phyloP scores from a whole-genome alignment of 257 asterid genomes.

The Coffea canephora region DNA sequence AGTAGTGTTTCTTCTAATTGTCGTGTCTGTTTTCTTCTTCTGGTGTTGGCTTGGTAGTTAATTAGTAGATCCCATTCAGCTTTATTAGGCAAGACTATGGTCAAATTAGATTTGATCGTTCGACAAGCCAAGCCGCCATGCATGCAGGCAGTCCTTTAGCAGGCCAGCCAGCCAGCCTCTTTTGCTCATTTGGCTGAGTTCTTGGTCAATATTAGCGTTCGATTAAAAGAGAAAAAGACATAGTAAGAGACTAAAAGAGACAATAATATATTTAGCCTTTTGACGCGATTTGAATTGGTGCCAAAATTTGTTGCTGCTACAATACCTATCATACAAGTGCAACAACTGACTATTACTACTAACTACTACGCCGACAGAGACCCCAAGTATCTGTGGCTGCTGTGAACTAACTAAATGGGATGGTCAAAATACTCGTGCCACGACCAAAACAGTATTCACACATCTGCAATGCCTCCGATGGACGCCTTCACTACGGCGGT shows the following conservation, averaged over 20 bases:
- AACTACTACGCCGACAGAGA: not conserved
- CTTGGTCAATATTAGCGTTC: not conserved
- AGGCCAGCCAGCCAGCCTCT: not conserved
- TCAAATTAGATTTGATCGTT: not conserved
- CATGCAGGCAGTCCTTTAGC: not conserved
- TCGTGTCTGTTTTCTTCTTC: no score
- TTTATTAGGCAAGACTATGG: not conserved
- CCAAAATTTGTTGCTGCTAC: not conserved
- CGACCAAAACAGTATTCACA: constrained; percentile 16
- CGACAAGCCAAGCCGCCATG: not conserved
- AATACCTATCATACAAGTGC: not conserved
- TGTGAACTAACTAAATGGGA: not conserved
- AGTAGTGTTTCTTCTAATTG: no score
- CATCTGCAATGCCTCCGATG: not conserved
- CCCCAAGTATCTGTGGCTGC: not conserved
- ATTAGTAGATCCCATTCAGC: not conserved
- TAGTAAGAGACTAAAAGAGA: not conserved
- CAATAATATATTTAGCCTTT: not conserved
- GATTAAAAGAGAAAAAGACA: not conserved
- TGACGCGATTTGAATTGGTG: not conserved
- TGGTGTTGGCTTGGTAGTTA: not conserved
- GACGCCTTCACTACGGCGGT: constrained; percentile 28
- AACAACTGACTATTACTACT: not conserved
- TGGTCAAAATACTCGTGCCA: constrained; percentile 13
- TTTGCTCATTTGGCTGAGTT: no score